Evolutionary conservation across 257 asterid genomes (phyloP).

Genomic region (Perilla frutescens): DNA sequence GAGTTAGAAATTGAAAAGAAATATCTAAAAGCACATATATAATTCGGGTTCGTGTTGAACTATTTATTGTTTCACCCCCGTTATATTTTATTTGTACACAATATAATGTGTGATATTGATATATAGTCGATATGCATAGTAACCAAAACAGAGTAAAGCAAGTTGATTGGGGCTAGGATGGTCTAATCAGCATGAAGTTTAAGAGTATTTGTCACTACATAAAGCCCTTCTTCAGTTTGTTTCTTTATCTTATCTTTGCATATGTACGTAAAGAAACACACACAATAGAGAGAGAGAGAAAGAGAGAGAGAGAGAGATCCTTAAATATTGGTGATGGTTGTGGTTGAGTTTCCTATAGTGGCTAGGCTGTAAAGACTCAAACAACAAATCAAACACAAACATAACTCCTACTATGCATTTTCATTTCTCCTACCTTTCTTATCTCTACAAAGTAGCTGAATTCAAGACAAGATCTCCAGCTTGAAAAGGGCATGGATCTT

Average conservation of each 20-base stretch:
- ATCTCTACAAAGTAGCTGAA: background rate
- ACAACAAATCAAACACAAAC: background rate
- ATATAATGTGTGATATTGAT: too few species aligned
- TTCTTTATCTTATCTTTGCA: constrained; percentile 17
- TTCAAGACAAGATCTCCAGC: background rate
- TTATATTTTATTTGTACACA: too few species aligned
- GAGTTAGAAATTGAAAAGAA: constrained; percentile 1
- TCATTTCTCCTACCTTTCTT: constrained; percentile 23
- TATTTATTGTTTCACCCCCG: too few species aligned
- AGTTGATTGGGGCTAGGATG: background rate
- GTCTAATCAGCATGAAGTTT: constrained; percentile 6
- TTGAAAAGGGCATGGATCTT: background rate
- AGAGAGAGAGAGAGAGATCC: background rate
- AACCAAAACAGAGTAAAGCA: background rate
- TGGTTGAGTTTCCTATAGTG: too few species aligned
- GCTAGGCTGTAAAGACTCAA: constrained; percentile 14
- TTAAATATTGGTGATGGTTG: too few species aligned
- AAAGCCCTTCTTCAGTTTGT: constrained; percentile 28
- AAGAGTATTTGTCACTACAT: constrained; percentile 26
- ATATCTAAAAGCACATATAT: too few species aligned
- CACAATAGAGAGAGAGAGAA: constrained; percentile 13
- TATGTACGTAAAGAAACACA: background rate
- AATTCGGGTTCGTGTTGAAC: too few species aligned
- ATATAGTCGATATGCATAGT: too few species aligned
- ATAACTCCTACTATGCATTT: constrained; percentile 9